phyloP scores from a whole-genome alignment of 2,329 filamentous ascomycete species.

The Pseudocercospora ulei region DNA sequence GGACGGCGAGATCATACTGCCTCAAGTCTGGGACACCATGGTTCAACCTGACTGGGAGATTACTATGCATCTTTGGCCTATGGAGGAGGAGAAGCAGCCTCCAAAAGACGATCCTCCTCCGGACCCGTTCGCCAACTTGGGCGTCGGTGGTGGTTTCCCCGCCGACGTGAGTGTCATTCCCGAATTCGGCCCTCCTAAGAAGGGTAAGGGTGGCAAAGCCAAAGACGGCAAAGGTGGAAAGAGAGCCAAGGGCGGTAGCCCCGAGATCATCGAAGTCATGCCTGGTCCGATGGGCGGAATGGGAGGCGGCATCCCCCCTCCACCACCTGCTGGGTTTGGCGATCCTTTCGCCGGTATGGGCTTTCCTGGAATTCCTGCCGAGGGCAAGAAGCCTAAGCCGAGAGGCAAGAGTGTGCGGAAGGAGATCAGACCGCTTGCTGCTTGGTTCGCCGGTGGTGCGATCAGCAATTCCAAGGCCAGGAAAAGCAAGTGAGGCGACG shows the following conservation, averaged over 20 bases:
- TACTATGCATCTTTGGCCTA: constrained; percentile 45
- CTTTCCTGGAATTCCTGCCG: constrained; percentile 14
- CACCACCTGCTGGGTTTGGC: constrained; percentile 14
- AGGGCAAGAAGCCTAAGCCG: constrained; percentile 18
- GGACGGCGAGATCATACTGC: constrained; percentile 43
- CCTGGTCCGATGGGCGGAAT: constrained; percentile 6
- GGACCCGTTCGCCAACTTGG: constrained; percentile 18
- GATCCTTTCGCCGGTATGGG: constrained; percentile 18
- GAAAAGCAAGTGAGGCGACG: constrained; percentile 18
- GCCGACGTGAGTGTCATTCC: constrained; percentile 16
- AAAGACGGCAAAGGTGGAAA: constrained; percentile 14
- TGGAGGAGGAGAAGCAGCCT: constrained; percentile 29
- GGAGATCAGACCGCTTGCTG: constrained; percentile 24
- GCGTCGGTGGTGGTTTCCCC: constrained; percentile 11
- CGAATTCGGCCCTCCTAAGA: constrained; percentile 11
- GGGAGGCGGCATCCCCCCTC: constrained; percentile 8
- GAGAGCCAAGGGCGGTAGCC: constrained; percentile 13
- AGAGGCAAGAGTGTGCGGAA: constrained; percentile 24
- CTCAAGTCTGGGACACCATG: constrained; percentile 43
- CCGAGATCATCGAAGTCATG: constrained; percentile 18
- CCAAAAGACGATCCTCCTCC: constrained; percentile 14
- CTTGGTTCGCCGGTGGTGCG: constrained; percentile 29
- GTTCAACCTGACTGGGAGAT: constrained; percentile 43
- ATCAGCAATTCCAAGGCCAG: constrained; percentile 15
- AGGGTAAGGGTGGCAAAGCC: constrained; percentile 16